Evolutionary conservation across 106 monocot genomes (phyloP).

Genomic region (Apostasia ramifera): DNA sequence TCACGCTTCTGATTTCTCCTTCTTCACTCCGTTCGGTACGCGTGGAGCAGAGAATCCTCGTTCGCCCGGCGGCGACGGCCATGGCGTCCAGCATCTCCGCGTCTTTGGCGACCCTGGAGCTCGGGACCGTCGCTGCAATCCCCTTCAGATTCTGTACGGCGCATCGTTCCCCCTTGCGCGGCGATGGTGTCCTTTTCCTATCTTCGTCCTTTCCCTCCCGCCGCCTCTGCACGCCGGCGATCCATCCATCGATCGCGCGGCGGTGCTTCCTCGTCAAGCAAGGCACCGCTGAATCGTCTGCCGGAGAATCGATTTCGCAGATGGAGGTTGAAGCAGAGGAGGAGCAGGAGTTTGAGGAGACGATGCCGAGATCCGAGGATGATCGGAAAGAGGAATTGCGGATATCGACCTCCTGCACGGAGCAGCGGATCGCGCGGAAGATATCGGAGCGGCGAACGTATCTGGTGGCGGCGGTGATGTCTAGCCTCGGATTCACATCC

Average conservation of each 20-base stretch:
- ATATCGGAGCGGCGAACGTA: constrained; percentile 53
- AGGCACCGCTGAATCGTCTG: neutral
- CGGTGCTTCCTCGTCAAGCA: neutral
- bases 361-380: too few species aligned
- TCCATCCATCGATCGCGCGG: neutral
- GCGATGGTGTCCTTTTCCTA: neutral
- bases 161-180: neutral
- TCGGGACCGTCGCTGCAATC: neutral
- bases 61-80: neutral
- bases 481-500: constrained; percentile 76
- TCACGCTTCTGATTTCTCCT: too few species aligned
- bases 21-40: too few species aligned
- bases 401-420: neutral
- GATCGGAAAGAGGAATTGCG: too few species aligned
- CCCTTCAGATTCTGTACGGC: neutral
- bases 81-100: neutral
- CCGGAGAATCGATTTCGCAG: too few species aligned
- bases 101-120: neutral
- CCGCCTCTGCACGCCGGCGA: neutral
- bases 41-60: too few species aligned
- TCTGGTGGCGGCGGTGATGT: constrained; percentile 69
- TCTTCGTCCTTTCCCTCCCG: neutral
- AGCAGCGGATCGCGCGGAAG: constrained; percentile 47
- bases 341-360: neutral
- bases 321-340: neutral